These are phyloP conservation scores for Leccinum boreale DNA, from an alignment of 768 basidiomycete species.

Conservation along the genomic window DNA sequence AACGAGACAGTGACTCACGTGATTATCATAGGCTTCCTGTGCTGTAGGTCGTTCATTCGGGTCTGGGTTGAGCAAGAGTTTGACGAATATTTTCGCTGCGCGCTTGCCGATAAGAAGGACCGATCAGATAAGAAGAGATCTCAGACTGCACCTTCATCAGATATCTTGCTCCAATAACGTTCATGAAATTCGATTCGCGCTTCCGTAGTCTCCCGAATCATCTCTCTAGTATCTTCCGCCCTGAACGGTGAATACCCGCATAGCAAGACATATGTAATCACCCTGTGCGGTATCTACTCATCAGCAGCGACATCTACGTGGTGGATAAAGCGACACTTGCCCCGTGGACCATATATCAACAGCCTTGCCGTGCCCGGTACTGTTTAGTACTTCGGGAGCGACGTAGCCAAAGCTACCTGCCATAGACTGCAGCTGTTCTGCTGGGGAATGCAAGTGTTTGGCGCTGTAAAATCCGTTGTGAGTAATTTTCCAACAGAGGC, in stretches of 20 bases:
- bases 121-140: background rate
- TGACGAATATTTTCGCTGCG: constrained; percentile 83
- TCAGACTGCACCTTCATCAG: constrained; percentile 54
- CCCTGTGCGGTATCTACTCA: constrained; percentile 39
- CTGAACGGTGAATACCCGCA: constrained; percentile 97
- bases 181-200: constrained; percentile 91
- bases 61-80: constrained; percentile 64
- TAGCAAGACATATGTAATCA: constrained; percentile 92
- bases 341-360: constrained; percentile 95
- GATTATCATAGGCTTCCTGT: constrained; percentile 61
- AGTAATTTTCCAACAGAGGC: background rate
- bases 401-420: constrained; percentile 88
- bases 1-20: constrained; percentile 40
- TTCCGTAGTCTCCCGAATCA: constrained; percentile 80
- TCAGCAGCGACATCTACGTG: background rate
- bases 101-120: background rate
- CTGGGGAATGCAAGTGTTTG: constrained; percentile 72
- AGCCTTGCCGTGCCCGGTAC: constrained; percentile 83
- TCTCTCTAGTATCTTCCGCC: constrained; percentile 69
- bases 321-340: constrained; percentile 39
- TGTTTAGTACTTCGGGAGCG: constrained; percentile 83
- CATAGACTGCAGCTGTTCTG: constrained; percentile 66
- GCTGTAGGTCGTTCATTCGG: constrained; percentile 72
- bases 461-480: constrained; percentile 46
- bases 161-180: constrained; percentile 91